phyloP scores from a whole-genome alignment of 2,329 filamentous ascomycete genomes.

The Fonsecaea pedrosoi region DNA sequence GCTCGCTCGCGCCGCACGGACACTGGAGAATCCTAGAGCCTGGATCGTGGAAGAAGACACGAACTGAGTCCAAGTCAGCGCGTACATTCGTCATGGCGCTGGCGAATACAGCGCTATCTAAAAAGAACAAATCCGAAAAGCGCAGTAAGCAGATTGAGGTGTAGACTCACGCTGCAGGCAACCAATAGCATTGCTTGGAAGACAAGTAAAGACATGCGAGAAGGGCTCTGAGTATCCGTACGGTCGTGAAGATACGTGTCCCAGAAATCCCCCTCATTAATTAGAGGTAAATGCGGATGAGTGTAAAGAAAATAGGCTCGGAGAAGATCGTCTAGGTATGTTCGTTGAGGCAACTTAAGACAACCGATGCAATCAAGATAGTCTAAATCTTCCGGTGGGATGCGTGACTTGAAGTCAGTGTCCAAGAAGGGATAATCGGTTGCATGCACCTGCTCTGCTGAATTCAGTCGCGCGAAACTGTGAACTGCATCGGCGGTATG shows the following conservation, averaged over 20 bases:
- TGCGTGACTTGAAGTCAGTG: not conserved
- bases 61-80: constrained; percentile 8
- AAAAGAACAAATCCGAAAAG: not conserved
- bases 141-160: not conserved
- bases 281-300: constrained; percentile 43
- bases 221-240: not conserved
- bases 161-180: constrained; percentile 13
- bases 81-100: not conserved
- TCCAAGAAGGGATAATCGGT: constrained; percentile 13
- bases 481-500: not conserved
- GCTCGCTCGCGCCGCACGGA: constrained; percentile 11
- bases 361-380: constrained; percentile 13
- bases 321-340: constrained; percentile 2
- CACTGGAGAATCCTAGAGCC: constrained; percentile 17
- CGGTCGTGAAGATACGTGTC: not conserved
- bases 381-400: constrained; percentile 12
- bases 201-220: constrained; percentile 43
- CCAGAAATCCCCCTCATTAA: constrained; percentile 38
- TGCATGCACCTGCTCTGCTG: not conserved
- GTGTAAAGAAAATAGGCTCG: constrained; percentile 44
- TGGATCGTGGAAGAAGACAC: constrained; percentile 10
- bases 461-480: not conserved
- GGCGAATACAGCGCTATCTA: not conserved
- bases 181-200: constrained; percentile 41
- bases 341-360: constrained; percentile 4